These are phyloP conservation scores for Pseudonitzschia delicatissima DNA, from an alignment of 108 stramenopile genomes.

Conservation along the genomic window DNA sequence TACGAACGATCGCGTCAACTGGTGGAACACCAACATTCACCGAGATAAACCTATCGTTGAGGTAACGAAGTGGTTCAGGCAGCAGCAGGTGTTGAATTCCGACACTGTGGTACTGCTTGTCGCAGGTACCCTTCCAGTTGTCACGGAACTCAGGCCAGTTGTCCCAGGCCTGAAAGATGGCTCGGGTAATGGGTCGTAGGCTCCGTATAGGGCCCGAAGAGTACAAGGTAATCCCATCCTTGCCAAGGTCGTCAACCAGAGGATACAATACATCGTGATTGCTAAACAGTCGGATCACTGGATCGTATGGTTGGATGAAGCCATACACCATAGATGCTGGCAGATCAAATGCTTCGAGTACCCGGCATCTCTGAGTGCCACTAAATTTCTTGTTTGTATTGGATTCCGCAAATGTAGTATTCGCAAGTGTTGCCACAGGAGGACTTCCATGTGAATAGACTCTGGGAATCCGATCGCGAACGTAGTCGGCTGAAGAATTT, in stretches of 20 bases:
- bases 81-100: constrained; percentile 68
- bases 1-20: constrained; percentile 46
- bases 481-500: constrained; percentile 35
- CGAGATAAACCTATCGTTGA: constrained; percentile 71
- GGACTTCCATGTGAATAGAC: constrained; percentile 78
- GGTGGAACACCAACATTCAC: constrained; percentile 70
- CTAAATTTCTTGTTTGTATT: neutral
- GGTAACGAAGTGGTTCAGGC: constrained; percentile 69
- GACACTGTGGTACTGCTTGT: constrained; percentile 51
- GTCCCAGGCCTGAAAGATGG: constrained; percentile 70
- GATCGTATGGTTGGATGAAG: constrained; percentile 86
- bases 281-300: constrained; percentile 66
- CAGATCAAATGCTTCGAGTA: constrained; percentile 59
- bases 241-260: constrained; percentile 79
- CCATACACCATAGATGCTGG: constrained; percentile 56
- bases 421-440: constrained; percentile 42
- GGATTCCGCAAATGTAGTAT: neutral
- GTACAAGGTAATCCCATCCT: constrained; percentile 67
- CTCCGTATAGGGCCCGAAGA: constrained; percentile 65
- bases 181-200: constrained; percentile 63
- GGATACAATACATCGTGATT: constrained; percentile 77
- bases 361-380: constrained; percentile 34
- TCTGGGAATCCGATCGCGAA: constrained; percentile 45
- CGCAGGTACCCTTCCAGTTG: constrained; percentile 37
- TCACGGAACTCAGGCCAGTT: constrained; percentile 82